Base-by-base conservation (phyloP, 306 rosid species). In the Vigna radiata region DNA sequence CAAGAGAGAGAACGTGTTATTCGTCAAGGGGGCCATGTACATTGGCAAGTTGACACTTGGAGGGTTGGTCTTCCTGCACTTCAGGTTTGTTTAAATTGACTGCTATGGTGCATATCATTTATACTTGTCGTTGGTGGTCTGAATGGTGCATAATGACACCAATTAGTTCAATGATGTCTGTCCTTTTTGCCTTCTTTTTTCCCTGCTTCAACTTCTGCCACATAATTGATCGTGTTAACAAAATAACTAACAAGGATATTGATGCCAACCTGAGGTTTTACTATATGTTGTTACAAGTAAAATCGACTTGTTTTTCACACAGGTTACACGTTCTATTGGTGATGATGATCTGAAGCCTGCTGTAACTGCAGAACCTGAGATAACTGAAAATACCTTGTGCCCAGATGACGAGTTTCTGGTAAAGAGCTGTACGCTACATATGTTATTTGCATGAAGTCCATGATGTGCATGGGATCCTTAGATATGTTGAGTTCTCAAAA, bases 311-410 rank as follows among this genome's bases (percentile, higher is more conserved):
- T 36, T 18, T 19, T 29, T 25, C 29, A 33, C 62, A 83, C 83
- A 93, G 98, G 98, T 95, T 25, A 95, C 98, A 63, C 96, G 97
- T 60, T 95, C 98, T 46, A 90, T 92, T 43, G 98, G 98, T 8
- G 98, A 95, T 5, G 96, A 90, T 62, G 98, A 95, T 80, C 86
- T 92, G 64, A 92, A 92, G 89, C 97, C 98, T 59, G 91, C 93
- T 75, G 98, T 95, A 65, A 95, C 96, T 6, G 98, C 98, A 61
- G 96, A 95, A 83, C 97, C 98, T 11, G 97, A 95, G 84, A 88
- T 92, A 66, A 90, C 86, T 12, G 96, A 92, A 79, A 87, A 75
- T 55, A 72, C 79, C 76, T 67, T 95, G 63, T 86, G 86, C 19
- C 81, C 79, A 31, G 93, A 92, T 33, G 98, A 95, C 79, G 96